These are phyloP conservation scores for Neonectria faginata DNA, from an alignment of 2,329 filamentous ascomycete genomes.

Conservation along the genomic window DNA sequence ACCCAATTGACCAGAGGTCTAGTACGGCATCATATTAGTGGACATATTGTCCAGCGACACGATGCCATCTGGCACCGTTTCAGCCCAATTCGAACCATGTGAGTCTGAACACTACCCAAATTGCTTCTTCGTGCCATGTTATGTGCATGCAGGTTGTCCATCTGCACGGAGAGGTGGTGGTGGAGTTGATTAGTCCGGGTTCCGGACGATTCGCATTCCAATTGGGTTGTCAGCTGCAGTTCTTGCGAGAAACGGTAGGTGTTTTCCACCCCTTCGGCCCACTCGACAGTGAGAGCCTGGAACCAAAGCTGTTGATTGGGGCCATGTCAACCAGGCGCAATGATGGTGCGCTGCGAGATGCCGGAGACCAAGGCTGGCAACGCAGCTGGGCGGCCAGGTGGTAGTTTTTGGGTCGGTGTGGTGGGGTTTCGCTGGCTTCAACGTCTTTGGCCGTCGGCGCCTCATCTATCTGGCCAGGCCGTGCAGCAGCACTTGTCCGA, in stretches of 20 bases:
- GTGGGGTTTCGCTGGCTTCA: conserved; percentile 21
- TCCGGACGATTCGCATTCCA: conserved; percentile 40
- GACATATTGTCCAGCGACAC: conserved; percentile 56
- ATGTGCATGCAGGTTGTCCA: conserved; percentile 39
- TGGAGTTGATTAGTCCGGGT: conserved; percentile 41
- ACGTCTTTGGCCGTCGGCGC: conserved; percentile 23
- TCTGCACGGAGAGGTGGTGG: conserved; percentile 37
- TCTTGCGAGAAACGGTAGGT: conserved; percentile 34
- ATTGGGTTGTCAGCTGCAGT: conserved; percentile 40
- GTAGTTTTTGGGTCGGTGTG: conserved; percentile 14
- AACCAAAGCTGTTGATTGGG: conserved; percentile 31
- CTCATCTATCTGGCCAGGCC: neutral
- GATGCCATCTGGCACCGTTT: conserved; percentile 60
- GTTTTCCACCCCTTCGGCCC: conserved; percentile 30
- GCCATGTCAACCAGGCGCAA: conserved; percentile 35
- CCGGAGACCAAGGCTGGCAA: conserved; percentile 22
- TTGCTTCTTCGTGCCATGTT: conserved; percentile 32
- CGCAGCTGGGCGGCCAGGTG: conserved; percentile 7
- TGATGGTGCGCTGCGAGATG: conserved; percentile 22
- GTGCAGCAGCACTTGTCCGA: conserved; percentile 10
- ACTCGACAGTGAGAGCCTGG: conserved; percentile 25
- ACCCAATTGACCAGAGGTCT: conserved; percentile 42
- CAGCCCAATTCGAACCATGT: conserved; percentile 40
- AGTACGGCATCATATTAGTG: conserved; percentile 37
- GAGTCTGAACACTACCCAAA: conserved; percentile 40